Conservation (phyloP, 768 basidiomycete species). For the Tylopilus felleus region DNA sequence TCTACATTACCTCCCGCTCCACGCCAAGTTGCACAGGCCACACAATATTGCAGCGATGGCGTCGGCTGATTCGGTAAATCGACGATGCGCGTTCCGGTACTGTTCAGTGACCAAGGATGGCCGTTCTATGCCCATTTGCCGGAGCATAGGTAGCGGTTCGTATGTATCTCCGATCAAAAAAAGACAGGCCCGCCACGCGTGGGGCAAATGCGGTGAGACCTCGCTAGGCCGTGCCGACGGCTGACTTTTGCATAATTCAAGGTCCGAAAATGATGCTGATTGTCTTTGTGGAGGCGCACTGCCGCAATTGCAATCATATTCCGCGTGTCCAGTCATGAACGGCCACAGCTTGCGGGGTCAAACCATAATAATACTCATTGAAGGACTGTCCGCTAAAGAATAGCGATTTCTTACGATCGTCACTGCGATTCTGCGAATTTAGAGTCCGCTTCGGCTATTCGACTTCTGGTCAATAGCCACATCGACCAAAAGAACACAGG, state of each 20-base stretch:
- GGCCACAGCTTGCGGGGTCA: not conserved
- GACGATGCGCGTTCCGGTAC: not conserved
- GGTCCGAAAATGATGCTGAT: too few relatives aligned
- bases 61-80: not conserved
- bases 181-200: not conserved
- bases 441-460: not conserved
- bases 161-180: not conserved
- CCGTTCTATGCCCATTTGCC: not conserved
- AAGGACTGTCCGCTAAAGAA: too few relatives aligned
- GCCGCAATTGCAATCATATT: too few relatives aligned
- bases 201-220: not conserved
- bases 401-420: not conserved
- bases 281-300: too few relatives aligned
- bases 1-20: too few relatives aligned
- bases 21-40: too few relatives aligned
- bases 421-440: not conserved
- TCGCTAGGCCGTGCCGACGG: not conserved
- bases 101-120: not conserved
- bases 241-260: too few relatives aligned
- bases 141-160: not conserved
- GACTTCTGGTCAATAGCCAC: too few relatives aligned
- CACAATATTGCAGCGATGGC: too few relatives aligned
- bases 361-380: not conserved
- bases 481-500: not conserved
- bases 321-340: too few relatives aligned